phyloP scores from a whole-genome alignment of 768 basidiomycete species.

The Pisolithus marmoratus region DNA sequence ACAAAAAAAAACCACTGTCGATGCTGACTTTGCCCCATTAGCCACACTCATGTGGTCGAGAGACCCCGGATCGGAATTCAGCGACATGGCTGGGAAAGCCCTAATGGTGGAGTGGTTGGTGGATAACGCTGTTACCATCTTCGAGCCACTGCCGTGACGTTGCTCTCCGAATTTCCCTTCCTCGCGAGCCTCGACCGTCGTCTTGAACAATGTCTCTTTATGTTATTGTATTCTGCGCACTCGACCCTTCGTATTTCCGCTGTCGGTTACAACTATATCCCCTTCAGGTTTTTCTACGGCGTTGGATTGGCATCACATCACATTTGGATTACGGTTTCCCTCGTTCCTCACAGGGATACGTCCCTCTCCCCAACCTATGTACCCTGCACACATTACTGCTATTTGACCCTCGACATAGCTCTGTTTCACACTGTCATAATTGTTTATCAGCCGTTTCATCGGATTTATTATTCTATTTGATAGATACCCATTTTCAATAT shows the following conservation, averaged over 20 bases:
- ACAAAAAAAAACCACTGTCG: neutral
- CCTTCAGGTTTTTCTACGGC: neutral
- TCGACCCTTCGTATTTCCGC: conserved; percentile 3
- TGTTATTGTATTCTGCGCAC: conserved; percentile 24
- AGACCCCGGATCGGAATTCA: conserved; percentile 84
- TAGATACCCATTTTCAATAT: conserved; percentile 11
- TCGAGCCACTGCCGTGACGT: conserved; percentile 18
- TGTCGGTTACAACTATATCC: neutral
- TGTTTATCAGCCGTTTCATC: neutral
- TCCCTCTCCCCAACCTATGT: neutral
- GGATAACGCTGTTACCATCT: conserved; percentile 70
- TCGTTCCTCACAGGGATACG: neutral
- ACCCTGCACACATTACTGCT: neutral
- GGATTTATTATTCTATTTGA: conserved; percentile 9
- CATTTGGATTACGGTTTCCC: neutral
- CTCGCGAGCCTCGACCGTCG: neutral
- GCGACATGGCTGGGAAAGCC: conserved; percentile 96
- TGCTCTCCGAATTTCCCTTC: conserved; percentile 8
- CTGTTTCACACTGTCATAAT: neutral
- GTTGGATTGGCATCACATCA: neutral
- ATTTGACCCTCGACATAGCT: neutral
- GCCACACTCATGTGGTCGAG: conserved; percentile 92
- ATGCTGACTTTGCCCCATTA: conserved; percentile 26
- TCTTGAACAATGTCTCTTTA: conserved; percentile 9
- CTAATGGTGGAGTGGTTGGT: conserved; percentile 92